phyloP scores from a whole-genome alignment of 495 filamentous ascomycete genomes.

The Clohesyomyces aquaticus region DNA sequence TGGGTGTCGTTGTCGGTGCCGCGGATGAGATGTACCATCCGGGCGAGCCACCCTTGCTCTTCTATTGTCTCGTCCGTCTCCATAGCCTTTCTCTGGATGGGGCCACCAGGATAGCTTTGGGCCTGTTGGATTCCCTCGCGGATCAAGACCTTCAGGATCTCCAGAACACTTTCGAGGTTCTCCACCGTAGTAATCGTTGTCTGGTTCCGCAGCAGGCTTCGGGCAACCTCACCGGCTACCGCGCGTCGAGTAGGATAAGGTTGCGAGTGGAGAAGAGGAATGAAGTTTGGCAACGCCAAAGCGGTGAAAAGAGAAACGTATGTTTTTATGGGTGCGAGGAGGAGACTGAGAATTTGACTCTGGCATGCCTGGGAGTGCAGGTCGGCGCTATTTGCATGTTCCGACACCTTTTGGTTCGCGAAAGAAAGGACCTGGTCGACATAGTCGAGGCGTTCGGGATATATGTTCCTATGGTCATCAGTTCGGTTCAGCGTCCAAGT shows the following conservation, averaged over 20 bases:
- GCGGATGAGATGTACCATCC: slow-evolving; percentile 85
- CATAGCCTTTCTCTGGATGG: slow-evolving; percentile 63
- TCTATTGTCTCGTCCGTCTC: slow-evolving; percentile 96
- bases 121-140: slow-evolving; percentile 88
- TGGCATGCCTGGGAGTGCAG: slow-evolving; percentile 86
- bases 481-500: background rate
- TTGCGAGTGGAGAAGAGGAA: slow-evolving; percentile 86
- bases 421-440: slow-evolving; percentile 92
- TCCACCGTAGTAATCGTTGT: slow-evolving; percentile 73
- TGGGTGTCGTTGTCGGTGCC: slow-evolving; percentile 88
- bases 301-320: slow-evolving; percentile 95
- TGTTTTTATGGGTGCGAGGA: slow-evolving; percentile 83
- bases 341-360: slow-evolving; percentile 82
- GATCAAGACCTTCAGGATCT: slow-evolving; percentile 85
- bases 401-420: slow-evolving; percentile 82
- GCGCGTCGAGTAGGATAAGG: slow-evolving; percentile 91
- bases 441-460: slow-evolving; percentile 89
- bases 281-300: slow-evolving; percentile 84
- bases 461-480: slow-evolving; percentile 68
- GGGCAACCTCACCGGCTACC: slow-evolving; percentile 83
- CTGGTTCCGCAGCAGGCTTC: slow-evolving; percentile 76
- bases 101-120: slow-evolving; percentile 78
- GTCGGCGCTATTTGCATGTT: slow-evolving; percentile 91
- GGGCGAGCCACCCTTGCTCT: slow-evolving; percentile 94
- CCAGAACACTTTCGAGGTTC: slow-evolving; percentile 86